phyloP scores from a whole-genome alignment of 2,329 filamentous ascomycete genomes.

The Claviceps africana region DNA sequence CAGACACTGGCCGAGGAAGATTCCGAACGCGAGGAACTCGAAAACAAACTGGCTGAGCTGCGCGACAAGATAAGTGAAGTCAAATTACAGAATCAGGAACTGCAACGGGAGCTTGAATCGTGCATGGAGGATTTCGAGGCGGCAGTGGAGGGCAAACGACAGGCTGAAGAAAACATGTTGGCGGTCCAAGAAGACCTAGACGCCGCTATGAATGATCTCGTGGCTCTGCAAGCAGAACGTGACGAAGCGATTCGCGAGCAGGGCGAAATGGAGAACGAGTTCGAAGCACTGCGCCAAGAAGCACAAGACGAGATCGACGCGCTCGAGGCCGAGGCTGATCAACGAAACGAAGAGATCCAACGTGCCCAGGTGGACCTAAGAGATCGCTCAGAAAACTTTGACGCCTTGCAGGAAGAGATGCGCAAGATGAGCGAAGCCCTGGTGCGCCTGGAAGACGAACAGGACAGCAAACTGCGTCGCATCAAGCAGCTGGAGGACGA shows the following conservation, averaged over 20 bases:
- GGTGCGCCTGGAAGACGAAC: constrained; percentile 78
- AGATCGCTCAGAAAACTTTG: constrained; percentile 73
- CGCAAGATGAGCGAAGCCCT: constrained; percentile 78
- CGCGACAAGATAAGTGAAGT: constrained; percentile 77
- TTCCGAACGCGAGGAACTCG: constrained; percentile 69
- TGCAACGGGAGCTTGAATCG: constrained; percentile 68
- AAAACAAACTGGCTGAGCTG: constrained; percentile 68
- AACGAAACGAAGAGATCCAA: constrained; percentile 56
- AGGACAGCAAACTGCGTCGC: constrained; percentile 60
- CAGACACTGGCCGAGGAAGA: constrained; percentile 52
- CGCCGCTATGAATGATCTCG: constrained; percentile 63
- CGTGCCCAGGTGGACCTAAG: constrained; percentile 57
- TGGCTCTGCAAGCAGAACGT: constrained; percentile 66
- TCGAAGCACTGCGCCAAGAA: constrained; percentile 46
- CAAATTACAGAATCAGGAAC: constrained; percentile 78
- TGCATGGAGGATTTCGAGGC: constrained; percentile 69
- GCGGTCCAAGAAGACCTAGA: constrained; percentile 72
- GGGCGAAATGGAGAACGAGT: constrained; percentile 43
- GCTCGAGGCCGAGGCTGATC: constrained; percentile 58
- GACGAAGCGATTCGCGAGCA: constrained; percentile 67
- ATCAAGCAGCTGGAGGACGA: constrained; percentile 77
- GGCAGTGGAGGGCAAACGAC: constrained; percentile 47
- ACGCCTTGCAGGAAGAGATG: constrained; percentile 87
- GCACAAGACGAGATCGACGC: constrained; percentile 53
- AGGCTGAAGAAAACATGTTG: constrained; percentile 42